Evolutionary conservation across 306 rosid genomes (phyloP), one percentile per base, ranked within the genome.

Genomic region (Inga laurina): DNA sequence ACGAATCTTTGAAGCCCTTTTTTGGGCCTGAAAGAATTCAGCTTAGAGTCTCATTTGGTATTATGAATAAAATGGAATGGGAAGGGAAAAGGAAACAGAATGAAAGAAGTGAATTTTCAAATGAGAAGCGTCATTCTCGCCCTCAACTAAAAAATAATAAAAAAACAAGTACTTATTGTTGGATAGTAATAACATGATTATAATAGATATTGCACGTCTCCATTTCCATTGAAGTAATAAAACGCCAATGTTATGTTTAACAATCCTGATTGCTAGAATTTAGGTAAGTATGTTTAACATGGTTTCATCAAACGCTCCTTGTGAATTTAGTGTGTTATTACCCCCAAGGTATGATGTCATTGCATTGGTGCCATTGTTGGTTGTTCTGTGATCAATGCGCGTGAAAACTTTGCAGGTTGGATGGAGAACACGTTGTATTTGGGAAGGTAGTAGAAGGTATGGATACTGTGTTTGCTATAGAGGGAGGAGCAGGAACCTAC

Each of bases 401-500:
- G 8, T 41, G 79, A 51, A 41, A 82, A 39, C 48, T 22, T 75
- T 84, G 19, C 92, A 94, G 94, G 98, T 88, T 94, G 91, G 97
- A 94, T 77, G 93, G 97, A 70, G 98, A 94, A 66, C 97, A 94
- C 65, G 98, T 92, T 35, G 94, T 91, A 64, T 91, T 94, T 71
- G 97, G 98, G 56, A 92, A 87, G 89, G 95, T 94, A 69, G 73
- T 94, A 51, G 92, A 92, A 88, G 98, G 98, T 67, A 94, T 94
- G 98, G 98, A 94, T 72, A 74, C 15, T 35, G 95, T 94, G 61
- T 92, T 91, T 79, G 87, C 93, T 46, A 88, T 94, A 82, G 98
- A 94, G 86, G 97, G 98, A 43, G 93, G 98, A 67, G 90, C 97
- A 30, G 98, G 98, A 81, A 94, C 97, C 76, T 92, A 92, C 84